Conservation (phyloP, 176 grass and related monocot species). For the Pharus latifolius region DNA sequence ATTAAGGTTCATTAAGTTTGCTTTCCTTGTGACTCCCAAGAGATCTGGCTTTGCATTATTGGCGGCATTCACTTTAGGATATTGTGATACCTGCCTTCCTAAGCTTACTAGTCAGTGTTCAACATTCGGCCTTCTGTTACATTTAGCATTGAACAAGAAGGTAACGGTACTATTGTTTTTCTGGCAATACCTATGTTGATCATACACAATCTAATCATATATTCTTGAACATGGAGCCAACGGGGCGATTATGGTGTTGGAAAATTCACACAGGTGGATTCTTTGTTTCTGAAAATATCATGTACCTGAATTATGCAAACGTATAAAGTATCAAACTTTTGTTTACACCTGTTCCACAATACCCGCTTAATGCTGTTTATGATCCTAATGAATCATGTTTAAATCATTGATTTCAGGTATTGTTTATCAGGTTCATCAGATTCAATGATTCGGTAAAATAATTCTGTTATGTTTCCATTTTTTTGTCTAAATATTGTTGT, state of each 20-base stretch:
- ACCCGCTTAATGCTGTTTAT: no score
- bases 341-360: not conserved
- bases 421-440: no score
- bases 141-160: no score
- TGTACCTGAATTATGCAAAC: no score
- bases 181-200: not conserved
- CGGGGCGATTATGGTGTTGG: no score
- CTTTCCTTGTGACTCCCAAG: not conserved
- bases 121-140: no score
- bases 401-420: no score
- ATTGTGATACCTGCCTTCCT: not conserved
- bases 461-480: no score
- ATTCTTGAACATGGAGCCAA: no score
- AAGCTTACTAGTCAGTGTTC: no score
- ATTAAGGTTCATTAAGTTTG: not conserved
- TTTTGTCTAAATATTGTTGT: not conserved
- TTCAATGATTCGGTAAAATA: no score
- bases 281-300: not conserved
- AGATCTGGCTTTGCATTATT: not conserved
- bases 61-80: not conserved
- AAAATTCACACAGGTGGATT: no score
- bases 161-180: not conserved
- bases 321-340: not conserved
- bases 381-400: not conserved
- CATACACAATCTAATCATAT: not conserved